These are phyloP conservation scores for Spinacia oleracea DNA, from an alignment of 179 eudicot genomes.

Conservation along the genomic window DNA sequence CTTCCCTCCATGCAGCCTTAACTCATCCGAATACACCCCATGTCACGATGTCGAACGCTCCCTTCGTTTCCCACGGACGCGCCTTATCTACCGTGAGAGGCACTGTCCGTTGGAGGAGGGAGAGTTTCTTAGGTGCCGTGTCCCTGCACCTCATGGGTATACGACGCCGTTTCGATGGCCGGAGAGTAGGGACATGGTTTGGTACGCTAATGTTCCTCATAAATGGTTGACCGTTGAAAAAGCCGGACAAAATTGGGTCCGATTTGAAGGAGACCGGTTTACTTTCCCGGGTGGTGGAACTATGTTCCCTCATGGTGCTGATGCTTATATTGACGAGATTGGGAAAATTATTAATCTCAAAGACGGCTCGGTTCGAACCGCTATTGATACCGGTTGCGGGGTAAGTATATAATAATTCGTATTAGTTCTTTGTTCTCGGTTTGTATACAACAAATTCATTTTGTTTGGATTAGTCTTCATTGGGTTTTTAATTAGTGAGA, in stretches of 20 bases:
- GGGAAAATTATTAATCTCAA: slow-evolving; percentile 55
- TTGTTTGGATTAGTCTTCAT: not conserved
- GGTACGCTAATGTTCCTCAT: slow-evolving; percentile 93
- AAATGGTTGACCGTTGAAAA: slow-evolving; percentile 85
- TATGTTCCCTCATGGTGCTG: slow-evolving; percentile 88
- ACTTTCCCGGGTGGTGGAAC: slow-evolving; percentile 91
- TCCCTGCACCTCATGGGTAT: slow-evolving; percentile 79
- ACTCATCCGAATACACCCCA: slow-evolving; percentile 68
- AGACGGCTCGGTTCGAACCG: slow-evolving; percentile 75
- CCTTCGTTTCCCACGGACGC: slow-evolving; percentile 51
- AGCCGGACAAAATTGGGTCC: slow-evolving; percentile 91
- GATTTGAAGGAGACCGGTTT: slow-evolving; percentile 78
- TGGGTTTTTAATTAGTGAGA: not conserved
- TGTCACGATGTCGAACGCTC: slow-evolving; percentile 73
- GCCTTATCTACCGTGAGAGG: slow-evolving; percentile 64
- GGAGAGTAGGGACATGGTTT: slow-evolving; percentile 61
- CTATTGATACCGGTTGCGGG: slow-evolving; percentile 96
- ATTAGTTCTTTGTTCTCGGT: not conserved
- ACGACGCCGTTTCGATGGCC: slow-evolving; percentile 82
- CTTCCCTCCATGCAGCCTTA: slow-evolving; percentile 53
- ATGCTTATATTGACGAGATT: slow-evolving; percentile 78
- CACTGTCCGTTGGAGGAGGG: slow-evolving; percentile 58
- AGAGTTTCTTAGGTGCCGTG: slow-evolving; percentile 55
- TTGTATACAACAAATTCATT: not conserved
- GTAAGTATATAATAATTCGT: slow-evolving; percentile 38